Evolutionary conservation across 2,329 filamentous ascomycete genomes (phyloP), one percentile per base, ranked within the genome.

Genomic region (Didymella arachidicola): DNA sequence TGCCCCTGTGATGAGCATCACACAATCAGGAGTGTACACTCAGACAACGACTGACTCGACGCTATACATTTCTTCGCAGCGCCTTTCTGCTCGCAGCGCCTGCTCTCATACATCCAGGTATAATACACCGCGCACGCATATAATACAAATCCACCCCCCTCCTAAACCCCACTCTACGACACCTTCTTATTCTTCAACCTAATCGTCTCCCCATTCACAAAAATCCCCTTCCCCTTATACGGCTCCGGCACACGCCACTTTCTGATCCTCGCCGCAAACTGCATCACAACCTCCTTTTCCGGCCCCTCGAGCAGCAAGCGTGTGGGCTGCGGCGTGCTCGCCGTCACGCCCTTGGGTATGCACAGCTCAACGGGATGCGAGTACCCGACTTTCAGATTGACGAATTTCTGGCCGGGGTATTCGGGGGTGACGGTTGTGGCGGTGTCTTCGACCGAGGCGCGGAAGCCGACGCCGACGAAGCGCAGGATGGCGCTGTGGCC

Each of bases 151-250:
- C 42, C 42, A 43, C 6, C 38, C 30, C 16, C 22, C 32, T 18
- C 25, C 22, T 29, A 12, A 25, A 4, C 12, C 6, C 19, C 26
- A 7, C 49, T 49, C 68, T 66, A 83, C 69, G 82, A 83, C 69
- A 82, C 82, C 76, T 82, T 82, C 89, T 97, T 99, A 73, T 92
- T 90, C 89, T 99, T 99, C 79, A 99, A 79, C 85, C 90, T 96
- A 81, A 99, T 97, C 29, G 93, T 97, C 84, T 99, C 93, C 64
- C 93, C 92, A 74, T 98, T 96, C 71, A 99, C 89, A 77, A 98
- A 99, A 70, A 99, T 96, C 70, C 95, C 95, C 87, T 99, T 98
- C 67, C 95, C 95, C 87, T 99, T 99, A 80, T 99, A 99, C 65
- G 95, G 95, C 81, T 99, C 95, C 29, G 95, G 95, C 65, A 86